phyloP scores from a whole-genome alignment of 2,329 filamentous ascomycete species.

The Ophiostoma sp. region DNA sequence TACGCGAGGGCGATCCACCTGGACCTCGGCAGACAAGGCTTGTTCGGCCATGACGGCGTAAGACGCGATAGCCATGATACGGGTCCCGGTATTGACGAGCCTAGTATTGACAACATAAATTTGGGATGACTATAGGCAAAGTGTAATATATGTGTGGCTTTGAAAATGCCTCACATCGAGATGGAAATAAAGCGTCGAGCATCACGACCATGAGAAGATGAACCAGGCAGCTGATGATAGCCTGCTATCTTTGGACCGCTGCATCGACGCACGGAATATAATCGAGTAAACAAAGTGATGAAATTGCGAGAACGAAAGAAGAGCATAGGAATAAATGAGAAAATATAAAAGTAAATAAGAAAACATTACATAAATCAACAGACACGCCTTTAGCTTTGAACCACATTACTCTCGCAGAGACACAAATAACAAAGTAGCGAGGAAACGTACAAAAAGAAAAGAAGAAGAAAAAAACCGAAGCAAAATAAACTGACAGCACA shows the following conservation, averaged over 20 bases:
- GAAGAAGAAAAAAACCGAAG: background rate
- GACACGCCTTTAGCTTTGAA: background rate
- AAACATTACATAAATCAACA: background rate
- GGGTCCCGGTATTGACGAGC: too few species aligned
- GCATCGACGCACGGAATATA: background rate
- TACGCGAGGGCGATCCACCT: background rate
- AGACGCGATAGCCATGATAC: background rate
- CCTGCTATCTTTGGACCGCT: background rate
- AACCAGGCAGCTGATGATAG: background rate
- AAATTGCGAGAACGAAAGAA: background rate
- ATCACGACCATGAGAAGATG: background rate
- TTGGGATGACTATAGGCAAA: background rate
- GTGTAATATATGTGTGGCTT: too few species aligned
- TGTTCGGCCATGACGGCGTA: background rate
- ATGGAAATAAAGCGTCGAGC: background rate
- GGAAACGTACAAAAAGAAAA: background rate
- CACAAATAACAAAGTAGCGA: background rate
- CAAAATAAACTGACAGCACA: background rate
- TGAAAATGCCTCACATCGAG: too few species aligned
- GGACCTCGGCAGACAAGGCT: slow-evolving; percentile 9
- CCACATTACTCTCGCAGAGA: slow-evolving; percentile 7
- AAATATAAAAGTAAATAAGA: background rate
- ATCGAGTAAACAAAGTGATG: background rate
- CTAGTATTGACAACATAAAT: background rate
- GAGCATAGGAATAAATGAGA: background rate